Conservation (phyloP, 768 basidiomycete genomes). For the Boletus sp. region DNA sequence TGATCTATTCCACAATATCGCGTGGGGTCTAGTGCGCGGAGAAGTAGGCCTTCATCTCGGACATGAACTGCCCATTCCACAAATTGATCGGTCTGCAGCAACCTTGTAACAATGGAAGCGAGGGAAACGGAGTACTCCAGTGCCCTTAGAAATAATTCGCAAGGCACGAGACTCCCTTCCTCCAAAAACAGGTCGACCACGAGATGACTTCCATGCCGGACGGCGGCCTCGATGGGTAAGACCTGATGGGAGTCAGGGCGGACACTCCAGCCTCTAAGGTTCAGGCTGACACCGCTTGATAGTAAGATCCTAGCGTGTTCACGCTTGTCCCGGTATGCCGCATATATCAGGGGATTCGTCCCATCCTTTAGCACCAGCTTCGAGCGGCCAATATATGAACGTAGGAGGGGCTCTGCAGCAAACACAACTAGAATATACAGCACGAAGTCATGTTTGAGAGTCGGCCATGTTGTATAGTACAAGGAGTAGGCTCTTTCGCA, state of each 20-base stretch:
- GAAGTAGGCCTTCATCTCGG: background rate
- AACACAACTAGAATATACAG: no score
- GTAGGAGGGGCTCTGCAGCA: no score
- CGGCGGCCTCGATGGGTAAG: background rate
- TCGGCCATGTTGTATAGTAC: no score
- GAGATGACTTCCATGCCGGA: fast-evolving
- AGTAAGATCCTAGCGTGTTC: background rate
- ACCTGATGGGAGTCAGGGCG: background rate
- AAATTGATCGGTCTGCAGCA: conserved; percentile 16
- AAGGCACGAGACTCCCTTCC: background rate
- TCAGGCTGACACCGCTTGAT: background rate
- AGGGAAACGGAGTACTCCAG: no score
- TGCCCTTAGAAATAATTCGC: background rate
- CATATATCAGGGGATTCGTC: conserved; percentile 8
- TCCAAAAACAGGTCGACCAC: background rate
- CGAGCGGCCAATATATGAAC: no score
- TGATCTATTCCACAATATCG: background rate
- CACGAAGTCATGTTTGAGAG: no score
- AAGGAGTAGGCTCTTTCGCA: no score
- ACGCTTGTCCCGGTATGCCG: background rate
- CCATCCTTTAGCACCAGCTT: background rate
- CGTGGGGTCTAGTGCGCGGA: background rate
- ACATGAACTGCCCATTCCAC: conserved; percentile 4
- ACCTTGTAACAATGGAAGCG: background rate
- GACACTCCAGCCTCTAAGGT: background rate